Conservation (phyloP, 23 red algal genomes). For the Gracilaria domingensis region DNA sequence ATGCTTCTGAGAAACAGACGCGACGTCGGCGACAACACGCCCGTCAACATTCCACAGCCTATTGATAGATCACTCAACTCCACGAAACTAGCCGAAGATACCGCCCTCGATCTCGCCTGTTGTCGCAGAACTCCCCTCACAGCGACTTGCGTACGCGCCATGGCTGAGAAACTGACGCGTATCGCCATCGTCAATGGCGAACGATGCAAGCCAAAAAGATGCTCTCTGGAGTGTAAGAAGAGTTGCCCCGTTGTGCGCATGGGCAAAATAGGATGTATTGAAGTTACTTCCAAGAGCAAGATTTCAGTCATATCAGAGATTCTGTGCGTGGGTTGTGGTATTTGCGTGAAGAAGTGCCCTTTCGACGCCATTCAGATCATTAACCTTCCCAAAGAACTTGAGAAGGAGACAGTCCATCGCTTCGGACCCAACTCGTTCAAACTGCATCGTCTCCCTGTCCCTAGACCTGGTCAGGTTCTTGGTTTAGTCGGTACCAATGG, state of each 20-base stretch:
- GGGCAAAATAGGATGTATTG: slow-evolving; percentile 98
- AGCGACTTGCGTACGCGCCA: slow-evolving; percentile 7
- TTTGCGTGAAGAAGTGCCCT: slow-evolving; percentile 99
- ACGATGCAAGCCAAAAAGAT: slow-evolving; percentile 93
- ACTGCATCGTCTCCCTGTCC: slow-evolving; percentile 96
- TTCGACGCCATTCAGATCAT: slow-evolving; percentile 99
- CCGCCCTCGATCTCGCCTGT: neutral
- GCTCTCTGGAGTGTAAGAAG: slow-evolving; percentile 93
- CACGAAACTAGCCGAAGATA: no score
- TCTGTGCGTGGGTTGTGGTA: slow-evolving; percentile 98
- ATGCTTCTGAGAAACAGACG: no score
- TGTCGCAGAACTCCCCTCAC: neutral
- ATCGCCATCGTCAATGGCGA: slow-evolving; percentile 96
- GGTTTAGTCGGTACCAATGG: slow-evolving; percentile 98
- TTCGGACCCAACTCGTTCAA: slow-evolving; percentile 97
- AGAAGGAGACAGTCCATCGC: slow-evolving; percentile 96
- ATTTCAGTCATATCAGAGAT: slow-evolving; percentile 93
- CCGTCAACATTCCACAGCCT: no score
- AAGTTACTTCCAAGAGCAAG: slow-evolving; percentile 93
- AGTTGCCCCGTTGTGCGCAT: slow-evolving; percentile 96
- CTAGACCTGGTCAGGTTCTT: slow-evolving; percentile 94
- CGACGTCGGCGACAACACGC: no score
- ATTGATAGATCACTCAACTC: no score
- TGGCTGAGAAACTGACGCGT: slow-evolving; percentile 95
- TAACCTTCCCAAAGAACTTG: slow-evolving; percentile 97